phyloP scores from a whole-genome alignment of 2,329 filamentous ascomycete species.

The Emericellopsis atlantica region DNA sequence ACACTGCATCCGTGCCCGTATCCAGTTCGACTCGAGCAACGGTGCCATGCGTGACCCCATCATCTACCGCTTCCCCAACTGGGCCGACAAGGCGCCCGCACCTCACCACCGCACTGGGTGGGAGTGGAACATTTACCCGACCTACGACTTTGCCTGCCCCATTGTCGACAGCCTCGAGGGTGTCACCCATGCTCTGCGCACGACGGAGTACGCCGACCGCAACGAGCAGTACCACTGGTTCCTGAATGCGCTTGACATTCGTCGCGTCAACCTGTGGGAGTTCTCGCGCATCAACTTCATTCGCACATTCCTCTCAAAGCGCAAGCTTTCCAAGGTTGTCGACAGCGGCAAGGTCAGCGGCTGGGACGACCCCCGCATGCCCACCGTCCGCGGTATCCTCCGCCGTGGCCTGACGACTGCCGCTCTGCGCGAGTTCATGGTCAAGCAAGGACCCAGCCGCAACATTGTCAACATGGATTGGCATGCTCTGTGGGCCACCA shows the following conservation, averaged over 20 bases:
- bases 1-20: slow-evolving; percentile 92
- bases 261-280: slow-evolving; percentile 74
- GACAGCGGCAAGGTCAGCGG: slow-evolving; percentile 65
- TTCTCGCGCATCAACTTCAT: slow-evolving; percentile 79
- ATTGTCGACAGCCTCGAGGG: slow-evolving; percentile 72
- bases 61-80: slow-evolving; percentile 75
- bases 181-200: slow-evolving; percentile 71
- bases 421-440: slow-evolving; percentile 70
- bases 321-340: slow-evolving; percentile 75
- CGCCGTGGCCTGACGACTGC: slow-evolving; percentile 69
- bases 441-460: slow-evolving; percentile 72
- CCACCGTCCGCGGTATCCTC: slow-evolving; percentile 68
- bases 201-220: slow-evolving; percentile 78
- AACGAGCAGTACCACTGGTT: slow-evolving; percentile 86
- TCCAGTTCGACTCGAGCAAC: slow-evolving; percentile 84
- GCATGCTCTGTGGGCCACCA: slow-evolving; percentile 59
- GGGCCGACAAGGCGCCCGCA: slow-evolving; percentile 26
- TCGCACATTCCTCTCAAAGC: slow-evolving; percentile 71
- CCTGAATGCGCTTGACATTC: slow-evolving; percentile 58
- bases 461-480: slow-evolving; percentile 80
- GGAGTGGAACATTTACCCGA: slow-evolving; percentile 88
- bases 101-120: slow-evolving; percentile 67
- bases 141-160: slow-evolving; percentile 79
- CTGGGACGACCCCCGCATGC: slow-evolving; percentile 83
- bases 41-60: slow-evolving; percentile 94